Percentiles rank a stretch among this genome's conserved stretches.
Evolutionary conservation across 2,329 filamentous ascomycete species (phyloP).

Genomic region (Macroventuria anomochaeta): DNA sequence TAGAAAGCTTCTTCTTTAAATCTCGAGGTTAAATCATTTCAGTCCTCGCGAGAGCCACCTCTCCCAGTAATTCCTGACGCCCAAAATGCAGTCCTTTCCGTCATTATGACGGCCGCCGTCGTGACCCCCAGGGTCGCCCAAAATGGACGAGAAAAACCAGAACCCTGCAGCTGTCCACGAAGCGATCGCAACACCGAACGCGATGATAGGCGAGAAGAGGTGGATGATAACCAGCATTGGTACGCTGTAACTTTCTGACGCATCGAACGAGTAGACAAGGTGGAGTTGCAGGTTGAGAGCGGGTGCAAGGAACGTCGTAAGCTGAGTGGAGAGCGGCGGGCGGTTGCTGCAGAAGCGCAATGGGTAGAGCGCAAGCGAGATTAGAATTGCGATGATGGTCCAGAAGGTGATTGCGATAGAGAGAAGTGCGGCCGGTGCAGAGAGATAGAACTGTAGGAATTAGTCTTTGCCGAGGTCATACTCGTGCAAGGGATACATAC

Average conservation of each 20-base stretch:
- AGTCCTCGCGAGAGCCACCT: slow-evolving; percentile 58
- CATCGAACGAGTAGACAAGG: slow-evolving; percentile 54
- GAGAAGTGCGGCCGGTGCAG: slow-evolving; percentile 61
- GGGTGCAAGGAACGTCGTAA: slow-evolving; percentile 61
- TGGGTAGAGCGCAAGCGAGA: slow-evolving; percentile 58
- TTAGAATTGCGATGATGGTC: slow-evolving; percentile 57
- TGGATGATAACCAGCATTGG: slow-evolving; percentile 60
- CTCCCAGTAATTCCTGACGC: slow-evolving; percentile 67
- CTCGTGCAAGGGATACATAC: slow-evolving; percentile 30
- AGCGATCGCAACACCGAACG: slow-evolving; percentile 62
- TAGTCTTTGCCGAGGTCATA: background rate
- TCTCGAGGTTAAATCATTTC: slow-evolving; percentile 18
- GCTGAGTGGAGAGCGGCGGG: slow-evolving; percentile 56
- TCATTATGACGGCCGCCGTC: slow-evolving; percentile 62
- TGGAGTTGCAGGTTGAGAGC: slow-evolving; percentile 60
- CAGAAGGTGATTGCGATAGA: slow-evolving; percentile 62
- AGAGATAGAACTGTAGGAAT: slow-evolving; percentile 58
- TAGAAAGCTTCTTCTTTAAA: background rate
- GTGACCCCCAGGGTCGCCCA: slow-evolving; percentile 67
- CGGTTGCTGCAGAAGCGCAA: slow-evolving; percentile 61
- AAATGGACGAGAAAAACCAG: slow-evolving; percentile 66
- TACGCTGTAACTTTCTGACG: slow-evolving; percentile 48
- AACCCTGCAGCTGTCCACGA: slow-evolving; percentile 67
- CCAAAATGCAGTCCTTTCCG: slow-evolving; percentile 64
- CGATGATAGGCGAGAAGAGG: slow-evolving; percentile 62